Evolutionary conservation across 345 rosid species (phyloP), one percentile per base, ranked within the genome.

Genomic region (Boechera divaricarpa): DNA sequence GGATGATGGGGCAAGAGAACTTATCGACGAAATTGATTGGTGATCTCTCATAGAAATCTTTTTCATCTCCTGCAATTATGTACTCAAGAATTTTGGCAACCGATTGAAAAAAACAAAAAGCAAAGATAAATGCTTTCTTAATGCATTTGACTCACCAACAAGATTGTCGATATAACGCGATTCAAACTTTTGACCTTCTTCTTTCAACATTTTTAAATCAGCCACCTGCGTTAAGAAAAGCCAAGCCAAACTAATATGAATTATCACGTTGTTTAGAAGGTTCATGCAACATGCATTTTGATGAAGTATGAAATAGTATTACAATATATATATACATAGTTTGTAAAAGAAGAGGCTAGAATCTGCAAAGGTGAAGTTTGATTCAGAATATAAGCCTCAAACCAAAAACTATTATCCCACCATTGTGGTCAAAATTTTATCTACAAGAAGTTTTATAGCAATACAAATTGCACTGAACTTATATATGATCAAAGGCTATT

Each of bases 1-100:
- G 83, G 85, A 95, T 92, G 75, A 89, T 85, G 77, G 97, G 99
- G 83, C 98, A 95, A 72, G 97, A 92, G 84, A 95, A 95, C 70
- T 75, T 84, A 70, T 91, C 89, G 2, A 91, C 96, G 61, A 79
- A 90, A 84, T 92, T 92, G 76, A 91, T 88, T 42, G 98, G 99
- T 16, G 99, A 84, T 72, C 96, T 87, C 72, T 95, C 97, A 63
- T 77, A 85, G 81, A 65, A 89, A 31, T 87, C 86, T 82, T 87
- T 81, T 45, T 90, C 98, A 69, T 71, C 67, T 82, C 97, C 98
- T 94, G 85, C 61, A 82, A 11, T 59, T 67, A 69, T 29, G 11
- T 31, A 62, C 78, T 12, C 36, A 67, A 76, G 72, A 61, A 49
- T 36, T 28, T 77, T 63, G 53, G 42, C 38, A 67, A 65, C 26